Conservation (phyloP, 805 yeast species). For the Candida easanensis region DNA sequence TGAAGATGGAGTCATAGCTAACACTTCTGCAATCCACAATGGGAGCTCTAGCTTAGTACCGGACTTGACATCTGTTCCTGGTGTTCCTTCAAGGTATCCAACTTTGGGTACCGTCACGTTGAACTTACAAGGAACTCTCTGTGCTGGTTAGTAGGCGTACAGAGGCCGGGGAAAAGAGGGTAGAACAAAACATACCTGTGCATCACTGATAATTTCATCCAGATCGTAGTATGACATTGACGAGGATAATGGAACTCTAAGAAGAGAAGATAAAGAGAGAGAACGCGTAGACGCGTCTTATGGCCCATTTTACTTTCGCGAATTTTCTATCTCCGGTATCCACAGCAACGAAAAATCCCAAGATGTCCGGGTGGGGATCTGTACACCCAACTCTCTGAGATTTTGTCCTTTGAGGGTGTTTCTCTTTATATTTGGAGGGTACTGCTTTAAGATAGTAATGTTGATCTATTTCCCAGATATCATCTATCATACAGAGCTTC, state of each 20-base stretch:
- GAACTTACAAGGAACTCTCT: conserved; percentile 76
- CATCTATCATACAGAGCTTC: conserved; percentile 1
- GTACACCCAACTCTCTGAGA: too few species aligned
- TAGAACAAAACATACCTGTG: conserved; percentile 40
- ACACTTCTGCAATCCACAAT: conserved; percentile 79
- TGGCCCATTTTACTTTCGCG: too few species aligned
- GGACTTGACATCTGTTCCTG: conserved; percentile 54
- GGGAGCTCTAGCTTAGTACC: conserved; percentile 77
- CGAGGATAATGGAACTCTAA: too few species aligned
- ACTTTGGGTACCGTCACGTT: conserved; percentile 77
- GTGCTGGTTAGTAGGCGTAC: not conserved
- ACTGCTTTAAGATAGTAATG: too few species aligned
- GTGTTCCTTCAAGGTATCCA: conserved; percentile 83
- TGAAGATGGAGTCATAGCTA: conserved; percentile 49
- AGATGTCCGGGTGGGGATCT: too few species aligned
- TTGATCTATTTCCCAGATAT: conserved; percentile 8
- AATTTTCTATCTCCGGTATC: too few species aligned
- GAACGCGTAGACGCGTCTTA: not conserved
- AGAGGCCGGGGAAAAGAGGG: not conserved
- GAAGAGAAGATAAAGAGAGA: not conserved
- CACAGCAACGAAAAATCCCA: too few species aligned
- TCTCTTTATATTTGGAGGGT: too few species aligned
- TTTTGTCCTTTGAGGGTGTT: too few species aligned
- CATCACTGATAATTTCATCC: conserved; percentile 72
- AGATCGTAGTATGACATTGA: conserved; percentile 57